Evolutionary conservation across 768 basidiomycete species (phyloP), one percentile per base, ranked within the genome.

Genomic region (Amanita pallidorosea): DNA sequence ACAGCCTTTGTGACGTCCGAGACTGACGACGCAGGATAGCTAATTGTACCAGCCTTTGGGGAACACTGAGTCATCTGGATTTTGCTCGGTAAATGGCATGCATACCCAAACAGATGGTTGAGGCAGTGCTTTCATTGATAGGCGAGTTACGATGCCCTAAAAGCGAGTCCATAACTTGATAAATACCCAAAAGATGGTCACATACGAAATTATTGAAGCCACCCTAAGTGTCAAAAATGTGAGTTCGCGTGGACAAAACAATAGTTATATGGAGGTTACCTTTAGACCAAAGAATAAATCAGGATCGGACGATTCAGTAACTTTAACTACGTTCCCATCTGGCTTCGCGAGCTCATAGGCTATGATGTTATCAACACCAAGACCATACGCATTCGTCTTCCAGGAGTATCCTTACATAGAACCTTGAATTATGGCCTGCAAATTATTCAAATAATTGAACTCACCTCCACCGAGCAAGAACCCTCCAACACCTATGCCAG

Each of bases 31-130:
- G 52, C 56, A 15, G 62, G 59, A 49, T 64, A 62, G 3, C 56
- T 61, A 12, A 80, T 70, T 2, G 70, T 13, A 0, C 80, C 81
- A 5, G 77, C 79, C 79, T 81, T 9, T 8, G n/a, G 4, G 17
- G 9, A 20, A 17, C 17, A 4, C 27, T 40, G 11, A 12, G 11
- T 20, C 7, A 40, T 7, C 9, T 2, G n/a, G 7, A 8, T 40
- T 9, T 12, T 18, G 2, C 17, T 11, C 7, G 11, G 20, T 20
- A 40, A 15, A 40, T 18, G 7, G 15, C 18, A 9, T 15, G 5
- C 8, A 11, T 18, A 40, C 38, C 38, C 38, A 40, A 6, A 40
- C 9, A 18, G 6, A 3, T 18, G 38, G 18, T 20, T 40, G 38
- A 6, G 17, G 17, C 5, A 37, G 36, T 4, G 17, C 36, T 8